phyloP scores from a whole-genome alignment of 2,329 filamentous ascomycete species.

The Colletotrichum sp. region DNA sequence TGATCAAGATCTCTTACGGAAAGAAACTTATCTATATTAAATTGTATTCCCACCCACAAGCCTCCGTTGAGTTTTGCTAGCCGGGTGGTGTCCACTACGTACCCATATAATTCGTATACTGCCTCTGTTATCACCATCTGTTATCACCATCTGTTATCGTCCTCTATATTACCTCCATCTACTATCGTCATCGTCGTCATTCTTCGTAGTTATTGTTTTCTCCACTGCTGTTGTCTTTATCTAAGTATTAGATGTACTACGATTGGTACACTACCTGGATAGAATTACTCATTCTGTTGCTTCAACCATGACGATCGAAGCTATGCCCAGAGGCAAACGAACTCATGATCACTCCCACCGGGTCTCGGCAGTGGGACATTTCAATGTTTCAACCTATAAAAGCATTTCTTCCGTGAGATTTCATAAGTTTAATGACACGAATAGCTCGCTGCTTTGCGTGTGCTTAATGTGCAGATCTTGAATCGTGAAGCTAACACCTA shows the following conservation, averaged over 20 bases:
- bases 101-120: no score
- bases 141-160: no score
- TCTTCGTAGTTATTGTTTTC: no score
- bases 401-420: rapidly evolving
- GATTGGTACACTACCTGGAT: no score
- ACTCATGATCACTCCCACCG: not conserved
- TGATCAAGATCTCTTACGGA: rapidly evolving
- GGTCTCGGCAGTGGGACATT: rapidly evolving
- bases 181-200: no score
- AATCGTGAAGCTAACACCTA: not conserved
- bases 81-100: rapidly evolving
- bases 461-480: not conserved
- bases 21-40: not conserved
- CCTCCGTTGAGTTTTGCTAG: no score
- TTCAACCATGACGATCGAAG: not conserved
- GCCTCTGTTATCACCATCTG: no score
- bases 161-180: no score
- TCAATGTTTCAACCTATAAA: not conserved
- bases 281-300: not conserved
- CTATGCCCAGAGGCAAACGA: rapidly evolving
- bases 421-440: rapidly evolving
- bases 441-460: no score
- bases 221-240: no score
- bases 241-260: no score
- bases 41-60: rapidly evolving